These are phyloP conservation scores for Lactifluus volemus DNA, from an alignment of 768 basidiomycete species.

Conservation along the genomic window DNA sequence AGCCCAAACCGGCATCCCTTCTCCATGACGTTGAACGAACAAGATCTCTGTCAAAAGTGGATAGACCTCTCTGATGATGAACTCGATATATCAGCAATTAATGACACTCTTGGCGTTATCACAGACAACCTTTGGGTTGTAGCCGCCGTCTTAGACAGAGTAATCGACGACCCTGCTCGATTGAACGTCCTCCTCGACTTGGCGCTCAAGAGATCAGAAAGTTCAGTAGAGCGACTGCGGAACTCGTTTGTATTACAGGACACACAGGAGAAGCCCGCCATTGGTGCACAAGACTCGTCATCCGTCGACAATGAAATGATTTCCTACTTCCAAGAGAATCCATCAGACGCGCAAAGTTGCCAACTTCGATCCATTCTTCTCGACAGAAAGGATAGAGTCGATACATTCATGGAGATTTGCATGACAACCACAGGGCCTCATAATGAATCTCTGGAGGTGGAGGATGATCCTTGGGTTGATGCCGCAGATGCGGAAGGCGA, in stretches of 20 bases:
- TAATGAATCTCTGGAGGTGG: slow-evolving; percentile 46
- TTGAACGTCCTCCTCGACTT: slow-evolving; percentile 53
- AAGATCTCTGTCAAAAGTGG: slow-evolving; percentile 41
- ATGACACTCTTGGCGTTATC: slow-evolving; percentile 39
- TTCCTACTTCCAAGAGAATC: slow-evolving; percentile 47
- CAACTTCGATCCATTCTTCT: slow-evolving; percentile 60
- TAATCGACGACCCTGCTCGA: slow-evolving; percentile 46
- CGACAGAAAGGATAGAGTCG: slow-evolving; percentile 56
- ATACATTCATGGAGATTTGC: slow-evolving; percentile 61
- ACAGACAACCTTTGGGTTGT: slow-evolving; percentile 70
- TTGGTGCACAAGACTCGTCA: slow-evolving; percentile 14
- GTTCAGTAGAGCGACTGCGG: slow-evolving; percentile 32
- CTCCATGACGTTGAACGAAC: slow-evolving; percentile 7
- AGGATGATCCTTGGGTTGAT: slow-evolving; percentile 74
- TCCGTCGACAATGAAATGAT: slow-evolving; percentile 29
- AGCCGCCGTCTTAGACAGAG: slow-evolving; percentile 62
- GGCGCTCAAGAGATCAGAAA: slow-evolving; percentile 52
- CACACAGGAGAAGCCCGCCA: slow-evolving; percentile 19
- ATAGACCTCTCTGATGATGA: slow-evolving; percentile 44
- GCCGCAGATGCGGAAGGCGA: slow-evolving; percentile 26
- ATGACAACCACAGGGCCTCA: slow-evolving; percentile 23
- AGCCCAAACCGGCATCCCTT: no score
- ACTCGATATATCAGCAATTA: slow-evolving; percentile 43
- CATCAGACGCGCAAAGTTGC: slow-evolving; percentile 56
- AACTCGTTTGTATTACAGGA: slow-evolving; percentile 19